A percentile compares a stretch with the other conserved stretches of the same genome.
Evolutionary conservation across 2,329 filamentous ascomycete genomes (phyloP).

Genomic region (Cladosporium sp.): DNA sequence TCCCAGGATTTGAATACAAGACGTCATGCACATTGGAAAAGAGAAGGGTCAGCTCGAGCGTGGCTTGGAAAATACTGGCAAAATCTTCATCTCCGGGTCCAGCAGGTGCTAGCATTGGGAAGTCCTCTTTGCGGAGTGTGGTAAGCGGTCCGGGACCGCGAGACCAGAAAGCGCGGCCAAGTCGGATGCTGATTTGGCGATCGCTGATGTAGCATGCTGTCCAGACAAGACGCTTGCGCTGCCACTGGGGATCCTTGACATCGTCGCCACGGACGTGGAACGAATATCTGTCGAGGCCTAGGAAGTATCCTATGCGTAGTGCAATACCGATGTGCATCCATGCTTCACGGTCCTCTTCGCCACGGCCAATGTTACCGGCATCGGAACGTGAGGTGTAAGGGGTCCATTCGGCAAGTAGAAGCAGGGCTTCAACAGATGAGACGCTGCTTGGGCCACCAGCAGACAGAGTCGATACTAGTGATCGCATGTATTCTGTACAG

Average conservation of each 20-base stretch:
- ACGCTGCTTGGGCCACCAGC: constrained; percentile 67
- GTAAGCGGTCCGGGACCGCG: constrained; percentile 68
- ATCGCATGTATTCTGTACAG: constrained; percentile 70
- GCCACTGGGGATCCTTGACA: constrained; percentile 59
- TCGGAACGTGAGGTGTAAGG: constrained; percentile 63
- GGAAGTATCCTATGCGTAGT: constrained; percentile 67
- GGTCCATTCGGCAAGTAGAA: constrained; percentile 72
- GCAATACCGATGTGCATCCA: constrained; percentile 78
- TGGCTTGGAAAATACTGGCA: constrained; percentile 68
- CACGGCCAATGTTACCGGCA: constrained; percentile 65
- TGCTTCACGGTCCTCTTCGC: constrained; percentile 71
- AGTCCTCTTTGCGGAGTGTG: constrained; percentile 64
- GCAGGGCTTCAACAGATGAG: constrained; percentile 68
- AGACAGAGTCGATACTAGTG: constrained; percentile 64
- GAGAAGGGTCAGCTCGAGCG: constrained; percentile 68
- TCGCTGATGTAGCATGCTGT: constrained; percentile 68
- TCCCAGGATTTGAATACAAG: constrained; percentile 69
- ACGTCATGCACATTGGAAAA: constrained; percentile 75
- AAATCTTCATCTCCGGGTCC: constrained; percentile 64
- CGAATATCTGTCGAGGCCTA: constrained; percentile 67
- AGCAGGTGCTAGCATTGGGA: constrained; percentile 63
- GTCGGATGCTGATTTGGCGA: constrained; percentile 67
- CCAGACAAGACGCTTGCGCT: constrained; percentile 68
- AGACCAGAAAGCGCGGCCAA: constrained; percentile 73
- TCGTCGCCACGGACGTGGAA: constrained; percentile 60